phyloP scores from a whole-genome alignment of 164 flowering plant genomes.

The Kalanchoe fedtschenkoi region DNA sequence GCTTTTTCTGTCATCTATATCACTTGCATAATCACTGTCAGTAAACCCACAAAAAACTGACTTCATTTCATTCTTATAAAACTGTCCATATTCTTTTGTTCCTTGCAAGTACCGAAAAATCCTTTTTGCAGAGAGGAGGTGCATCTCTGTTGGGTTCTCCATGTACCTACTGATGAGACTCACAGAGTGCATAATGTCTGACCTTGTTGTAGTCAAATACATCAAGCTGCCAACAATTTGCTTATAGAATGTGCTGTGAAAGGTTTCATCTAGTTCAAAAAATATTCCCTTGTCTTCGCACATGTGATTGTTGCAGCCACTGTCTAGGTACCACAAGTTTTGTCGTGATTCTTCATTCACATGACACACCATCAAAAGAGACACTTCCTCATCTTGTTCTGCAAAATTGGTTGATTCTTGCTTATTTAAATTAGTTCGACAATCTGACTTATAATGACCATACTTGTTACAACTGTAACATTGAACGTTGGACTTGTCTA shows the following conservation, averaged over 20 bases:
- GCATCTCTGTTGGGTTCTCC: not conserved
- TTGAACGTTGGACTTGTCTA: not conserved
- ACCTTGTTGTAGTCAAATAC: not conserved
- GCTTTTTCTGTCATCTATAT: not conserved
- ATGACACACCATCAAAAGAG: not conserved
- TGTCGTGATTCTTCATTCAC: not conserved
- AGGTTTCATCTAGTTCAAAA: not conserved
- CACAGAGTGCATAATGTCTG: not conserved
- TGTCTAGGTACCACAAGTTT: not conserved
- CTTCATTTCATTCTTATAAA: not conserved
- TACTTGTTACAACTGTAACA: not conserved
- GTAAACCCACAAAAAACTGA: not conserved
- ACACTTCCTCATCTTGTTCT: not conserved
- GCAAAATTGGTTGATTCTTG: not conserved
- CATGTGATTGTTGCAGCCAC: not conserved
- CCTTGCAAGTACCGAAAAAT: not conserved
- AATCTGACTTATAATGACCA: not conserved
- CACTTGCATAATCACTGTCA: not conserved
- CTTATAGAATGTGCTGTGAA: not conserved
- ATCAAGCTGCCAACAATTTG: conserved; percentile 3
- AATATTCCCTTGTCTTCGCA: not conserved
- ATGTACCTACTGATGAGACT: not conserved
- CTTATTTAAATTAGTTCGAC: not conserved
- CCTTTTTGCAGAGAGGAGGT: not conserved
- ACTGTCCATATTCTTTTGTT: not conserved